These are phyloP conservation scores for Phaeomoniella chlamydospora DNA, from an alignment of 2,329 filamentous ascomycete genomes.

Conservation along the genomic window DNA sequence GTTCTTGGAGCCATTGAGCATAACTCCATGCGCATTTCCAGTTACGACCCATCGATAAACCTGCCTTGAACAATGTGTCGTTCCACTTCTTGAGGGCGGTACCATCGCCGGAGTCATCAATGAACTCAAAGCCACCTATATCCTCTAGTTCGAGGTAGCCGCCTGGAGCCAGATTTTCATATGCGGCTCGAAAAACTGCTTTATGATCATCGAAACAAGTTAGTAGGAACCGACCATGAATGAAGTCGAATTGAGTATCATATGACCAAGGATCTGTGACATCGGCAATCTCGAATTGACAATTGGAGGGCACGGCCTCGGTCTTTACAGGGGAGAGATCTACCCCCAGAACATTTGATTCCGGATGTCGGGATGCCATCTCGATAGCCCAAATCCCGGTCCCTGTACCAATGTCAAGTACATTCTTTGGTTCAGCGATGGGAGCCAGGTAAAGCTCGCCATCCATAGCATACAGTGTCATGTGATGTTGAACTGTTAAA, in stretches of 20 bases:
- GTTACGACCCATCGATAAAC: too few relatives aligned
- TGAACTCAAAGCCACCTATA: too few relatives aligned
- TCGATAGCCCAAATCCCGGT: conserved; percentile 6
- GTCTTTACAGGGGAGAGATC: conserved; percentile 5
- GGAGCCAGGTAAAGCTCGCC: not conserved
- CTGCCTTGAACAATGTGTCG: too few relatives aligned
- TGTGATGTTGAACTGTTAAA: conserved; percentile 40
- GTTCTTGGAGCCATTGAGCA: too few relatives aligned
- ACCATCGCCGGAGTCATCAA: too few relatives aligned
- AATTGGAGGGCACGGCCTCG: conserved; percentile 2
- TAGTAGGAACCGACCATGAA: conserved; percentile 42
- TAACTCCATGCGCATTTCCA: too few relatives aligned
- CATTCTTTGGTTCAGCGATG: not conserved
- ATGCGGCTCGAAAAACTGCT: too few relatives aligned
- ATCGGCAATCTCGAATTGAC: conserved; percentile 3
- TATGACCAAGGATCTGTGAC: conserved; percentile 39
- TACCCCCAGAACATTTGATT: conserved; percentile 2
- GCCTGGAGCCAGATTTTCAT: too few relatives aligned
- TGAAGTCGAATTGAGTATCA: conserved; percentile 43
- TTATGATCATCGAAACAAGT: conserved; percentile 41
- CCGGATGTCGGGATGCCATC: conserved; percentile 3
- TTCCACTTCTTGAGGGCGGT: too few relatives aligned
- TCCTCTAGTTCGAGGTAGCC: too few relatives aligned
- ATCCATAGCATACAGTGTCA: too few relatives aligned
- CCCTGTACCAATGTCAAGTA: conserved; percentile 7